Percentiles rank a stretch among this genome's conserved stretches.
These are phyloP conservation scores for Didymella sp. DNA, from an alignment of 2,329 filamentous ascomycete species.

Conservation along the genomic window DNA sequence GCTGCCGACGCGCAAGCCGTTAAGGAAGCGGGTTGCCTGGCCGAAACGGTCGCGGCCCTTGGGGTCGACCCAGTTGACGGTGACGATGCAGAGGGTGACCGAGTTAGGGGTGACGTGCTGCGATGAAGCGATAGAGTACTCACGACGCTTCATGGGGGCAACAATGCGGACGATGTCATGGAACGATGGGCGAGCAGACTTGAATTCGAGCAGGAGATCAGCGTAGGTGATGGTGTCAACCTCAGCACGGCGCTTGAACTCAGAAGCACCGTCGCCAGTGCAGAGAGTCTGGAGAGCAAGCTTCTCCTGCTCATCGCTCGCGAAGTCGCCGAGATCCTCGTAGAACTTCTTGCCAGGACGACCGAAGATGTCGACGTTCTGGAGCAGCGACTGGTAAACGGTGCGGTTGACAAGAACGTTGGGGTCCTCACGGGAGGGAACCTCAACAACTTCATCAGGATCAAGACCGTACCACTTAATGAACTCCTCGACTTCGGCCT, in stretches of 20 bases:
- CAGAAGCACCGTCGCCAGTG: slow-evolving; percentile 75
- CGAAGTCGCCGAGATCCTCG: slow-evolving; percentile 86
- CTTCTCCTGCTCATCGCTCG: slow-evolving; percentile 81
- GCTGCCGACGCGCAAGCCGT: slow-evolving; percentile 74
- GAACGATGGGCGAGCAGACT: slow-evolving; percentile 86
- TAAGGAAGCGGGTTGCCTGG: slow-evolving; percentile 91
- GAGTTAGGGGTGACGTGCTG: slow-evolving; percentile 90
- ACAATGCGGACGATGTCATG: slow-evolving; percentile 89
- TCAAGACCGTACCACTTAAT: slow-evolving; percentile 89
- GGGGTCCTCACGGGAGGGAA: slow-evolving; percentile 81
- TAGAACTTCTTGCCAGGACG: slow-evolving; percentile 98
- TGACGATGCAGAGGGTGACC: slow-evolving; percentile 96
- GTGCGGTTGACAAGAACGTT: slow-evolving; percentile 83
- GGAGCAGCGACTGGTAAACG: slow-evolving; percentile 86
- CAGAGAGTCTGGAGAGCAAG: slow-evolving; percentile 78
- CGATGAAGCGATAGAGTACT: slow-evolving; percentile 98
- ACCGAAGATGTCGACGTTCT: slow-evolving; percentile 96
- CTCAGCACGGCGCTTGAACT: slow-evolving; percentile 92
- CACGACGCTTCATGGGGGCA: slow-evolving; percentile 89
- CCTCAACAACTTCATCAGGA: slow-evolving; percentile 84
- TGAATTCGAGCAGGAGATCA: slow-evolving; percentile 88
- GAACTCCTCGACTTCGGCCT: slow-evolving; percentile 78
- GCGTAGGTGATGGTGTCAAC: slow-evolving; percentile 91
- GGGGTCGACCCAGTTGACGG: slow-evolving; percentile 92
- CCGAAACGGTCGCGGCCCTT: slow-evolving; percentile 88